Evolutionary conservation across 768 basidiomycete species (phyloP), one percentile per base, ranked within the genome.

Genomic region (Suillus lakei): DNA sequence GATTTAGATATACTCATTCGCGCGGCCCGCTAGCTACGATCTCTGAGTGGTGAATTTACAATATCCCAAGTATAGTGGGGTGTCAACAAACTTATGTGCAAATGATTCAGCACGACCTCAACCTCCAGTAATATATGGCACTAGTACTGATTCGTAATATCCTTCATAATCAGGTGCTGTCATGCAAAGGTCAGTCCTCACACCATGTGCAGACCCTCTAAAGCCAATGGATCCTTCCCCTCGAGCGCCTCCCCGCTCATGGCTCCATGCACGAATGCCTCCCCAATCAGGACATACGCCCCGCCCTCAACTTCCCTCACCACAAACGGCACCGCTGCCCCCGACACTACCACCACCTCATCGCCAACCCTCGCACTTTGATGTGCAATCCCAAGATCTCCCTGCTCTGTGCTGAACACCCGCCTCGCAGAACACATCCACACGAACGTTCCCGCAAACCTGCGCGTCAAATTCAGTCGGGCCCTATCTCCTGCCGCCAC

Each of bases 221-320:
- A 30, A 28, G 16, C 16, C 50, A 30, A 18, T 10, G 8, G 28
- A 28, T 28, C 50, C 16, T 18, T 30, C 28, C 50, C 28, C 50
- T 51, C 28, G 16, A 51, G 28, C 46, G 66, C 61, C 54, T 67
- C 55, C 16, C 67, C 67, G 5, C 41, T 26, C 60, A 67, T 67
- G 39, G 46, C 54, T 23, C 58, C 63, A 61, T 61, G 64, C 32
- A 67, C 39, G 36, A 51, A 67, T 30, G 60, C 58, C 46, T 62
- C 67, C 54, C 60, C 64, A 23, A 66, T 60, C 21, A 67, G 34
- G 41, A 54, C 54, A 62, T 66, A 67, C 23, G 23, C 23, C n/a
- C 66, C 55, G 21, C 44, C 65, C n/a, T 51, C 63, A 53, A 54
- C 58, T 53, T n/a, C 28, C 36, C 65, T 54, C 44, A 66, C 65